Conservation (phyloP, 177 flowering plant genomes). For the Tripterygium wilfordii region DNA sequence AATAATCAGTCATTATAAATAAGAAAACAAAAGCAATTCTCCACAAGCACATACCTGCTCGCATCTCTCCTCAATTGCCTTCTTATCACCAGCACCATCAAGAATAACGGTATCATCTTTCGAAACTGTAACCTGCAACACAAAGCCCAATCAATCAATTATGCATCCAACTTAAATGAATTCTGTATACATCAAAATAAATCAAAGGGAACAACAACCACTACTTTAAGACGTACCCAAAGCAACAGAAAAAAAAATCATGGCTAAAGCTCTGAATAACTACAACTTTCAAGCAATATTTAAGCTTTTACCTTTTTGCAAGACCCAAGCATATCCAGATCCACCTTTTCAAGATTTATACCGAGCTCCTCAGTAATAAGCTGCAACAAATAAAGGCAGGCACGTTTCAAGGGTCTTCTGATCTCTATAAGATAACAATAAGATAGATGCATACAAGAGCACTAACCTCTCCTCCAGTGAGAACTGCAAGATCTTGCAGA, state of each 20-base stretch:
- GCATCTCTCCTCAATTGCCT: conserved; percentile 83
- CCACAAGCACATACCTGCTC: conserved; percentile 51
- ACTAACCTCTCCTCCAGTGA: conserved; percentile 81
- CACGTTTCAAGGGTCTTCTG: neutral
- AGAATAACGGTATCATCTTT: conserved; percentile 92
- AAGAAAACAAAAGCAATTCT: no score
- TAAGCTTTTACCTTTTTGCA: conserved; percentile 67
- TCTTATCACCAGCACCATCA: conserved; percentile 95
- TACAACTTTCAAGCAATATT: neutral
- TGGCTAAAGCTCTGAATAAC: neutral
- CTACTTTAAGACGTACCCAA: no score
- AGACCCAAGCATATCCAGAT: conserved; percentile 66
- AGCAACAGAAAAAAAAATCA: neutral
- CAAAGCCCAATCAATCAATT: neutral
- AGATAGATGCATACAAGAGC: neutral
- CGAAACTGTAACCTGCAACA: conserved; percentile 62
- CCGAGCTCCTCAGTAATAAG: conserved; percentile 88
- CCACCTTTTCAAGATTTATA: conserved; percentile 78
- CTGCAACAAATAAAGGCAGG: conserved; percentile 23
- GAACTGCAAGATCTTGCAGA: conserved; percentile 82
- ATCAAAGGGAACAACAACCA: no score
- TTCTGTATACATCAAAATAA: no score
- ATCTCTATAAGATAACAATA: neutral
- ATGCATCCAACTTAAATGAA: no score
- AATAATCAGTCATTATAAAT: no score